Evolutionary conservation across 2,329 filamentous ascomycete genomes (phyloP), one percentile per base, ranked within the genome.

Genomic region (Exutisphaerella laricina): DNA sequence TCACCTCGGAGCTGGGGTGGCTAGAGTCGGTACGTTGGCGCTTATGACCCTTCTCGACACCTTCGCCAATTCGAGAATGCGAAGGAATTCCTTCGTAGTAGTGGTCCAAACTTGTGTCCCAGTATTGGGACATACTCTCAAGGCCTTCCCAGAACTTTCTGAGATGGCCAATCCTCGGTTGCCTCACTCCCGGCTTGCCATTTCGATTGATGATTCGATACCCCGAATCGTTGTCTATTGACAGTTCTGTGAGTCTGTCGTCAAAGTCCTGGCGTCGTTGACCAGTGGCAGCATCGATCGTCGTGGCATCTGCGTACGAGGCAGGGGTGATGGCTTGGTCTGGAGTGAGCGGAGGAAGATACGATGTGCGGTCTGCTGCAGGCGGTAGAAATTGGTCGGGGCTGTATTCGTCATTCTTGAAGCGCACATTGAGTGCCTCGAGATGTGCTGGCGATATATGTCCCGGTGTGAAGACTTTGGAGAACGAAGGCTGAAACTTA

Each of bases 141-240:
- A 82, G 64, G 2, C 70, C 72, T 39, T 71, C 69, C 72, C 74
- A 82, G 59, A 82, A 82, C 43, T 75, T 78, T 39, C 78, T 68
- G 45, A 76, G 71, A 50, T 79, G 73, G 1, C 73, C 70, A 32
- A 82, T 54, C 12, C 73, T 69, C 4, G 75, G 66, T 13, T 71
- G 69, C 41, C 67, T 61, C 10, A 66, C 66, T 4, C 69, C 69
- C 14, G 69, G 65, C 17, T 62, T 64, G 9, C 69, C 68, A 36
- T 73, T 66, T 8, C 76, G 69, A 25, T 69, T 68, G 39, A 80
- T 66, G 36, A 72, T 72, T n/a, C 73, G 68, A 54, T 78, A 81
- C 1, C 71, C 76, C 54, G 75, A 73, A 44, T 77, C 70, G 48
- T 80, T 80, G 23, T 73, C 70, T 42, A 73, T 62, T 4, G 66